Percentiles rank a stretch among this genome's conserved stretches.
These are phyloP conservation scores for Vachellia collinsii DNA, from an alignment of 306 rosid genomes.

Conservation along the genomic window DNA sequence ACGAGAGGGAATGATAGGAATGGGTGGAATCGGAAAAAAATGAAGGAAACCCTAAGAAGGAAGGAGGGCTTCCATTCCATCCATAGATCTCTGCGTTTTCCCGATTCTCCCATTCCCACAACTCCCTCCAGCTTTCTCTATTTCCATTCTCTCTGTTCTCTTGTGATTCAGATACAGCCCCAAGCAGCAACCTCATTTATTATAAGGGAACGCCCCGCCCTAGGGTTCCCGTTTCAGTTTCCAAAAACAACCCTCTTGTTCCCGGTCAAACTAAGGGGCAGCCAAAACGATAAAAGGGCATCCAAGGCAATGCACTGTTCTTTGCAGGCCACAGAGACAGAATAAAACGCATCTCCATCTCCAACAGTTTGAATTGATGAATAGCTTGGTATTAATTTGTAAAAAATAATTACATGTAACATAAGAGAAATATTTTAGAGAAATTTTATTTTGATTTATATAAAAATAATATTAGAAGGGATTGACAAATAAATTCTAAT, in stretches of 20 bases:
- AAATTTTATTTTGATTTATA: too few species aligned
- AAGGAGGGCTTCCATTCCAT: background rate
- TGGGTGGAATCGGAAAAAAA: slow-evolving; percentile 23
- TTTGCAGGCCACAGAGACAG: background rate
- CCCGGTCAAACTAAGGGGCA: background rate
- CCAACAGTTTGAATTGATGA: too few species aligned
- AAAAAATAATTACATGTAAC: too few species aligned
- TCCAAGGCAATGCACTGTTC: background rate
- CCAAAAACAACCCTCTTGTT: background rate
- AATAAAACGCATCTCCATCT: background rate
- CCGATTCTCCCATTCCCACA: slow-evolving; percentile 14
- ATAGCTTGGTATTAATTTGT: too few species aligned
- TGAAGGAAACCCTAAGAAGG: background rate
- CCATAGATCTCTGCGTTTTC: background rate
- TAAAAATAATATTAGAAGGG: too few species aligned
- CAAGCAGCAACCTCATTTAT: too few species aligned
- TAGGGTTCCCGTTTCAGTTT: background rate
- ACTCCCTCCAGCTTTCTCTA: background rate
- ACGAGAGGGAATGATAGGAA: slow-evolving; percentile 19
- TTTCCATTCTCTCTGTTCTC: background rate
- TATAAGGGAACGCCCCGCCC: background rate
- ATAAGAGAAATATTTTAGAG: too few species aligned
- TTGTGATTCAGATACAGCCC: too few species aligned
- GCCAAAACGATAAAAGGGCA: background rate
- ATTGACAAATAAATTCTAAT: too few species aligned